Conservation (phyloP, 2,329 filamentous ascomycete genomes). For the Fusarium marasasianum region DNA sequence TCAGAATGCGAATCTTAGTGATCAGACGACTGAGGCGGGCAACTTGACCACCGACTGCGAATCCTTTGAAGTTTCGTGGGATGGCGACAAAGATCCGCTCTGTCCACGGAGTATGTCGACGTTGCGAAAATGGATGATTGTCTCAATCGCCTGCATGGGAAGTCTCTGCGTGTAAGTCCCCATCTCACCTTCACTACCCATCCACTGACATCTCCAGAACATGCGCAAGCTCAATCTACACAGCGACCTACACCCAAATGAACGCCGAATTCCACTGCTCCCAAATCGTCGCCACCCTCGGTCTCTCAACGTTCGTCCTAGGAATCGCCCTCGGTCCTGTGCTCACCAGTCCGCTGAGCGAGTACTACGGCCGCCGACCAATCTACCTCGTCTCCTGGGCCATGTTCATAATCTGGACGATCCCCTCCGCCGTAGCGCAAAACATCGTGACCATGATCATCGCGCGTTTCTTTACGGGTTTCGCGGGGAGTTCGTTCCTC, state of each 20-base stretch:
- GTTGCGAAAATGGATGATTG: slow-evolving; percentile 25
- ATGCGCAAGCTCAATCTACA: slow-evolving; percentile 81
- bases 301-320: slow-evolving; percentile 33
- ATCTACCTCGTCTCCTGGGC: slow-evolving; percentile 78
- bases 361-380: slow-evolving; percentile 77
- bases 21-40: slow-evolving; percentile 17
- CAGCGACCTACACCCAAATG: slow-evolving; percentile 31
- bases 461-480: slow-evolving; percentile 76
- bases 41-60: not conserved
- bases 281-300: slow-evolving; percentile 7
- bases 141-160: slow-evolving; percentile 24
- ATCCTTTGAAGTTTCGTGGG: slow-evolving; percentile 9
- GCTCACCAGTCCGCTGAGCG: slow-evolving; percentile 67
- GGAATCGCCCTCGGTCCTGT: slow-evolving; percentile 70
- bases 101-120: slow-evolving; percentile 22
- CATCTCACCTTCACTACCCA: fast-evolving
- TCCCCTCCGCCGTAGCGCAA: slow-evolving; percentile 78
- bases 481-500: slow-evolving; percentile 61
- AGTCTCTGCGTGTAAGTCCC: slow-evolving; percentile 27
- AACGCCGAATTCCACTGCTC: slow-evolving; percentile 25
- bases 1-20: slow-evolving; percentile 5
- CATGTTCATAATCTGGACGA: slow-evolving; percentile 78
- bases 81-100: slow-evolving; percentile 21
- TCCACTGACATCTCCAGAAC: slow-evolving; percentile 60
- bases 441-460: slow-evolving; percentile 82